Evolutionary conservation across 2,329 filamentous ascomycete species (phyloP), one percentile per base, ranked within the genome.

Genomic region (Arthroderma sp.): DNA sequence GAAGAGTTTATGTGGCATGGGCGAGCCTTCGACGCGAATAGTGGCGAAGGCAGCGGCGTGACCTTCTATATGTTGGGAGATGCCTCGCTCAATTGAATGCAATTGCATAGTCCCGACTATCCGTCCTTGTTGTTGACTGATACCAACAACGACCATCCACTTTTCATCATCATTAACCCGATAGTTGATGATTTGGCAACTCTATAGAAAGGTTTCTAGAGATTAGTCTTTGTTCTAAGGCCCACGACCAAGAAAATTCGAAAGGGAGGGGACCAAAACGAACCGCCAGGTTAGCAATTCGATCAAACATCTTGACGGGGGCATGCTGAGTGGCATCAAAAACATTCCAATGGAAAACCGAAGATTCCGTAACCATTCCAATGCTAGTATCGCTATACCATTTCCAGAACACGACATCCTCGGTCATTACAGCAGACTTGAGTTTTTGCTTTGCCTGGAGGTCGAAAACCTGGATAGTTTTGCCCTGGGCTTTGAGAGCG

Each of bases 171-270:
- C 79, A 66, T 89, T 95, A 56, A 93, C 85, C 55, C 89, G 86
- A 70, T 98, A 98, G 72, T 96, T 98, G 77, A 98, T 98, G 66
- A 98, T 98, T 78, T 98, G 91, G 68, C 86, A 93, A 53, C 83
- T 83, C 86, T 93, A 57, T 48, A 11, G 29, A 48, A 45, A 40
- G 5, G 46, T 8, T 15, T 29, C 22, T 39, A 29, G 34, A 29
- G 10, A 43, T 43, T 36, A 41, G 40, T 37, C 22, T 36, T 36
- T n/a, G 34, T 29, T 43, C 11, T 30, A 34, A 9, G 8, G 11
- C 32, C 11, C 32, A 27, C 32, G 32, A 9, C 11, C 22, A 37
- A 30, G 32, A 7, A 31, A 42, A n/a, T 15, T 10, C 2, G 29
- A 36, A 36, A 30, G 30, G 39, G 10, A 31, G 32, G 44, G 47